Percentiles rank a stretch among this genome's conserved stretches.
phyloP scores from a whole-genome alignment of 2,329 filamentous ascomycete genomes.

The Arthrobotrys megalospora region DNA sequence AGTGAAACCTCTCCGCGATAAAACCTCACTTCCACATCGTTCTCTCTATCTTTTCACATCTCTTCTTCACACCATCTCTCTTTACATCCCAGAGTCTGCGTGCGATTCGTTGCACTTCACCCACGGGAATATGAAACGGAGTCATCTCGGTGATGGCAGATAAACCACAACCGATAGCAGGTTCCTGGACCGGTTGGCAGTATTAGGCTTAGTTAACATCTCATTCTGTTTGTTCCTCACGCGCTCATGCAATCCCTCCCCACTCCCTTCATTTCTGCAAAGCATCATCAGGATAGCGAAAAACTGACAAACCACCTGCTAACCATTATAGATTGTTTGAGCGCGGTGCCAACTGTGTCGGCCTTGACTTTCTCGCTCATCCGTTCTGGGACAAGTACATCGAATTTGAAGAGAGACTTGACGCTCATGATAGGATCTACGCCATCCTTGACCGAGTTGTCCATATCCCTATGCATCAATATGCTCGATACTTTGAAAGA shows the following conservation, averaged over 20 bases:
- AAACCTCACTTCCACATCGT: slow-evolving; percentile 49
- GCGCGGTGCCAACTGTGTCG: slow-evolving; percentile 85
- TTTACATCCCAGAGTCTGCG: slow-evolving; percentile 48
- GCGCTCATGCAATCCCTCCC: slow-evolving; percentile 70
- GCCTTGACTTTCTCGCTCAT: slow-evolving; percentile 92
- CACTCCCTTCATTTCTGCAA: slow-evolving; percentile 65
- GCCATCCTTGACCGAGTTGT: slow-evolving; percentile 86
- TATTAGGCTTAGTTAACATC: slow-evolving; percentile 68
- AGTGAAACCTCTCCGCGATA: slow-evolving; percentile 61
- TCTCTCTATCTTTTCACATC: slow-evolving; percentile 51
- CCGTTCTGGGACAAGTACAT: slow-evolving; percentile 99
- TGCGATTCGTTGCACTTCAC: slow-evolving; percentile 57
- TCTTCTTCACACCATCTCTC: slow-evolving; percentile 47
- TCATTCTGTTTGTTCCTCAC: slow-evolving; percentile 72
- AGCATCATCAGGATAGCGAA: slow-evolving; percentile 55
- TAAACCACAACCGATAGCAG: slow-evolving; percentile 57
- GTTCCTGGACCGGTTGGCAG: slow-evolving; percentile 56
- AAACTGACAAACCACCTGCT: slow-evolving; percentile 67
- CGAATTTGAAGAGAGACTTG: slow-evolving; percentile 93
- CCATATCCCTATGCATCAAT: slow-evolving; percentile 94
- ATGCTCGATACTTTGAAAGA: slow-evolving; percentile 92
- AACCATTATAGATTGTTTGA: slow-evolving; percentile 83
- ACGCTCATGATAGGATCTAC: slow-evolving; percentile 87
- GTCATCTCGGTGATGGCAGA: slow-evolving; percentile 55
- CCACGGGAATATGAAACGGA: slow-evolving; percentile 51